Evolutionary conservation across 106 monocot genomes (phyloP).

Genomic region (Cymbidium sinense): DNA sequence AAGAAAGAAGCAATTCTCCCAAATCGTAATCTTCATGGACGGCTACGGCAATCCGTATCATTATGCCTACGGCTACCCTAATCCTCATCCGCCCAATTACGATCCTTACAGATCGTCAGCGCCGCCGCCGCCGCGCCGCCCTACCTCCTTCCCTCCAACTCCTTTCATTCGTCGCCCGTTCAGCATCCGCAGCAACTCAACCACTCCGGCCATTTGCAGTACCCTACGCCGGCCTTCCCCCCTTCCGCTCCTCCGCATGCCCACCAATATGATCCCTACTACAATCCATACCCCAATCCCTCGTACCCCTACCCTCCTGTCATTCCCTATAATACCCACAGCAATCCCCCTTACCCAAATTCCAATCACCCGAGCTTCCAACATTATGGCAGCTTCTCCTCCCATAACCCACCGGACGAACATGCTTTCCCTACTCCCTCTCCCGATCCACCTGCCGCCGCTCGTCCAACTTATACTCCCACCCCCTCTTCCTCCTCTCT

Average conservation of each 20-base stretch:
- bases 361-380: conserved; percentile 7
- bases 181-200: not conserved
- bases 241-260: conserved; percentile 7
- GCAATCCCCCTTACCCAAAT: conserved; percentile 2
- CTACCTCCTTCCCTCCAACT: conserved; percentile 15
- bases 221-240: conserved; percentile 15
- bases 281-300: conserved; percentile 7
- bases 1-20: not conserved
- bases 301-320: not conserved
- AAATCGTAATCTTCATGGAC: conserved; percentile 13
- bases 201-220: conserved; percentile 12
- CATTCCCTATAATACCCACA: conserved; percentile 9
- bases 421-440: not conserved
- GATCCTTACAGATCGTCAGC: not conserved
- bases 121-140: conserved; percentile 2
- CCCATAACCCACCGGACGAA: not conserved
- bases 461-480: conserved; percentile 2
- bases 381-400: conserved; percentile 9
- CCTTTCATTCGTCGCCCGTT: conserved; percentile 3
- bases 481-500: conserved; percentile 16
- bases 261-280: conserved; percentile 9
- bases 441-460: conserved; percentile 2
- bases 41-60: conserved; percentile 27
- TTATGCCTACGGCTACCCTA: conserved; percentile 21
- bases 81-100: not conserved